Percentiles rank a stretch among this genome's conserved stretches.
These are phyloP conservation scores for Iberis amara DNA, from an alignment of 441 rosid species.

Conservation along the genomic window DNA sequence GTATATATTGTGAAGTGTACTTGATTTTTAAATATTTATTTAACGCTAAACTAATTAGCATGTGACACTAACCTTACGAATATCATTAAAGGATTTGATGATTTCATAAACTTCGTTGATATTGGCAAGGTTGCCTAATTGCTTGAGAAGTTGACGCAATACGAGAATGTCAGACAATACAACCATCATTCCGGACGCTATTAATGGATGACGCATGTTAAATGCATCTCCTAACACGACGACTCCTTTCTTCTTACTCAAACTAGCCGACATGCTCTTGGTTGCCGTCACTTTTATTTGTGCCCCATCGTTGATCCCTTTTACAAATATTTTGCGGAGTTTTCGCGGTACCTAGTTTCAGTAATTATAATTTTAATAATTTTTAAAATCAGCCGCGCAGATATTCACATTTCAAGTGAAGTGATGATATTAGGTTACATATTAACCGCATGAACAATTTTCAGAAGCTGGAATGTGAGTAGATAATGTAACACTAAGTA, in stretches of 20 bases:
- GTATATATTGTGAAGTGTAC: constrained; percentile 5
- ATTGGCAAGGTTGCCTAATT: background rate
- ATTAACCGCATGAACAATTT: no score
- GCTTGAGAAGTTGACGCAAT: constrained; percentile 4
- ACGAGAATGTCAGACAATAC: constrained; percentile 18
- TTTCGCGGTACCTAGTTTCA: constrained; percentile 39
- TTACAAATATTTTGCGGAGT: constrained; percentile 35
- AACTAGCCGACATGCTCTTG: constrained; percentile 43
- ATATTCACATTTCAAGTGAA: no score
- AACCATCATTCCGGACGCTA: constrained; percentile 53
- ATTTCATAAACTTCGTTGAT: background rate
- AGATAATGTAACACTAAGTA: no score
- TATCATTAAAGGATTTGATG: background rate
- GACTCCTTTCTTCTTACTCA: constrained; percentile 42
- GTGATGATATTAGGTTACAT: no score
- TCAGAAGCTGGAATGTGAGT: no score
- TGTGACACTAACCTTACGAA: constrained; percentile 1
- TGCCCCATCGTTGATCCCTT: constrained; percentile 38
- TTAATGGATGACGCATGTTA: constrained; percentile 56
- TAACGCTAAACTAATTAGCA: no score
- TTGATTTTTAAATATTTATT: no score
- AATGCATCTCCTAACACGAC: constrained; percentile 53
- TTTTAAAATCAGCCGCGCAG: no score
- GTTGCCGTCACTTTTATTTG: constrained; percentile 39
- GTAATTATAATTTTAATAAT: no score